Evolutionary conservation across 306 rosid species (phyloP).

Genomic region (Trifolium pratense): DNA sequence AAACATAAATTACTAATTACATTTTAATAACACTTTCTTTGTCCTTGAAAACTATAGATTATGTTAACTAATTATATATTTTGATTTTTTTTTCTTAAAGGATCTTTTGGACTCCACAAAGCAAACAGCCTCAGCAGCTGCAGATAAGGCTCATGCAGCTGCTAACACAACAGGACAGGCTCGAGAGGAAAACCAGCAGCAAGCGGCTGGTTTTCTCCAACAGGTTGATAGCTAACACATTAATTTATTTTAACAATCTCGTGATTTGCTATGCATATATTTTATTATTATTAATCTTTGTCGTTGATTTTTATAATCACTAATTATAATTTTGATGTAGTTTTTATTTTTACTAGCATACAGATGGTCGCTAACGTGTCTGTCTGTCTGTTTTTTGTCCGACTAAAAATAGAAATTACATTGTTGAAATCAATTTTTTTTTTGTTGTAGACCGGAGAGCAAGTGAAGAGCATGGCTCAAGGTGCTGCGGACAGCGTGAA

Average conservation of each 20-base stretch:
- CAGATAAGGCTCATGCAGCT: constrained; percentile 48
- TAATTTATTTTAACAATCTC: no score
- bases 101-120: constrained; percentile 25
- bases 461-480: constrained; percentile 66
- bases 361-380: no score
- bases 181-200: constrained; percentile 49
- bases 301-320: no score
- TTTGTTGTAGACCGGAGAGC: constrained; percentile 62
- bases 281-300: no score
- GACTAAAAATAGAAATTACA: no score
- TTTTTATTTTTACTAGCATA: no score
- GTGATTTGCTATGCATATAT: no score
- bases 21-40: background rate
- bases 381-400: no score
- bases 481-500: constrained; percentile 64
- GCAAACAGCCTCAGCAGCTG: constrained; percentile 47
- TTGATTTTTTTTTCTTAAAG: no score
- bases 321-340: no score
- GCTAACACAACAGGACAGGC: constrained; percentile 44
- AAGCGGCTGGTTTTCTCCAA: constrained; percentile 57
- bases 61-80: no score
- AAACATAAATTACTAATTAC: background rate
- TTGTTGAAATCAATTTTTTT: background rate
- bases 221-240: constrained; percentile 46
- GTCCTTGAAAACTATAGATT: no score